phyloP scores from a whole-genome alignment of 2,329 filamentous ascomycete species.

The Colletotrichum higginsianum region DNA sequence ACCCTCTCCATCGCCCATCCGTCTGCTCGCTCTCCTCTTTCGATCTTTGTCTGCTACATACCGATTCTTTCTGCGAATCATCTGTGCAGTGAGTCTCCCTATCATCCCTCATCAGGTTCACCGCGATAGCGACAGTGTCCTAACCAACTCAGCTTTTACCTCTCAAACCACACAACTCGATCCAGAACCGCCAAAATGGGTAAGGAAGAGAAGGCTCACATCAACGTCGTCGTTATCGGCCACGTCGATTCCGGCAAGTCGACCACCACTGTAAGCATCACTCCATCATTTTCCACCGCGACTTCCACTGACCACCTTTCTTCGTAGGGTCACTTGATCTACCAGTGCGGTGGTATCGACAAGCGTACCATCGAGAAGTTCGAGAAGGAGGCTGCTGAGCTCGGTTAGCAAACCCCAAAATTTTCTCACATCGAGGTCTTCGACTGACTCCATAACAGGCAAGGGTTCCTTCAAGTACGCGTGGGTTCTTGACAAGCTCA shows the following conservation, averaged over 20 bases:
- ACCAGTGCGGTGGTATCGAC: slow-evolving; percentile 99
- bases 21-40: slow-evolving; percentile 16
- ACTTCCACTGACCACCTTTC: slow-evolving; percentile 40
- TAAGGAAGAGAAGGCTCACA: slow-evolving; percentile 96
- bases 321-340: slow-evolving; percentile 91
- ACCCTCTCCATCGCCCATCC: slow-evolving; percentile 21
- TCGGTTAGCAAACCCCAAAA: slow-evolving; percentile 17
- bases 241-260: slow-evolving; percentile 99
- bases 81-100: slow-evolving; percentile 16
- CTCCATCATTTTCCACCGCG: background rate
- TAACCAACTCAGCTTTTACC: slow-evolving; percentile 3
- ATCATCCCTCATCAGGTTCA: background rate
- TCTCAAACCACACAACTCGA: slow-evolving; percentile 32
- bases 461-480: slow-evolving; percentile 99
- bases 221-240: slow-evolving; percentile 99
- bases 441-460: slow-evolving; percentile 78
- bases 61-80: slow-evolving; percentile 22
- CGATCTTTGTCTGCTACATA: slow-evolving; percentile 28
- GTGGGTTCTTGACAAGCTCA: slow-evolving; percentile 99
- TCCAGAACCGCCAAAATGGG: slow-evolving; percentile 52
- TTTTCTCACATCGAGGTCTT: slow-evolving; percentile 33
- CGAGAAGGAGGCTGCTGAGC: slow-evolving; percentile 93
- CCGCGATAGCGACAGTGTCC: background rate
- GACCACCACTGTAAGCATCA: slow-evolving; percentile 83
- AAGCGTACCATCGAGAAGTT: slow-evolving; percentile 99